phyloP scores from a whole-genome alignment of 225 moss, liverwort and hornwort species.

The Straminergon stramineum region DNA sequence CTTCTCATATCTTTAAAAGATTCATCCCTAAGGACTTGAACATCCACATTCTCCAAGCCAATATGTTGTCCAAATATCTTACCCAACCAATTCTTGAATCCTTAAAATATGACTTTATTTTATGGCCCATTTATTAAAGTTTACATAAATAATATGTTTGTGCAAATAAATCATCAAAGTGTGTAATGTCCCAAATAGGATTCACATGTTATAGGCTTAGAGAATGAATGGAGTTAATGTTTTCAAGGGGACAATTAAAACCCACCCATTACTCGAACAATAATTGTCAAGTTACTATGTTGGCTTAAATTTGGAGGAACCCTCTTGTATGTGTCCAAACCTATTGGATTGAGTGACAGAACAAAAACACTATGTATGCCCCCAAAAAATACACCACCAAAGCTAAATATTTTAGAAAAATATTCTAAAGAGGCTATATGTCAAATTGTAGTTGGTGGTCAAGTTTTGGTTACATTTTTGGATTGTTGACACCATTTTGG shows the following conservation, averaged over 20 bases:
- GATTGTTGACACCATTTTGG: not conserved
- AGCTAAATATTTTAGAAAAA: not conserved
- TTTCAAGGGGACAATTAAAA: not conserved
- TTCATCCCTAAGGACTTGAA: rapidly evolving
- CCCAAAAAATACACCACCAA: not conserved
- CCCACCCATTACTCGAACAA: not conserved
- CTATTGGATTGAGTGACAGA: rapidly evolving
- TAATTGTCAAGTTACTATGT: rapidly evolving
- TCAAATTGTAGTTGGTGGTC: rapidly evolving
- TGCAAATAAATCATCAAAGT: not conserved
- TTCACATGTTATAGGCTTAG: rapidly evolving
- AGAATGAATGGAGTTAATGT: rapidly evolving
- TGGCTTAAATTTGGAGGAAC: not conserved
- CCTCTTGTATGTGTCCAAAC: rapidly evolving
- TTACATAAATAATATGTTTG: not conserved
- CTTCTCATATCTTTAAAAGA: not conserved
- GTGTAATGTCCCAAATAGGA: not conserved
- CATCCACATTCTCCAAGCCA: not conserved
- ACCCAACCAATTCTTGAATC: not conserved
- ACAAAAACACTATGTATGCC: rapidly evolving
- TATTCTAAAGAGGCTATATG: rapidly evolving
- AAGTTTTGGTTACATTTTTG: not conserved
- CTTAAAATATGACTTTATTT: not conserved
- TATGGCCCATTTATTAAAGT: not conserved
- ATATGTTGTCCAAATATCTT: not conserved